These are phyloP conservation scores for Cicer cuneatum DNA, from an alignment of 306 rosid species.

Conservation along the genomic window DNA sequence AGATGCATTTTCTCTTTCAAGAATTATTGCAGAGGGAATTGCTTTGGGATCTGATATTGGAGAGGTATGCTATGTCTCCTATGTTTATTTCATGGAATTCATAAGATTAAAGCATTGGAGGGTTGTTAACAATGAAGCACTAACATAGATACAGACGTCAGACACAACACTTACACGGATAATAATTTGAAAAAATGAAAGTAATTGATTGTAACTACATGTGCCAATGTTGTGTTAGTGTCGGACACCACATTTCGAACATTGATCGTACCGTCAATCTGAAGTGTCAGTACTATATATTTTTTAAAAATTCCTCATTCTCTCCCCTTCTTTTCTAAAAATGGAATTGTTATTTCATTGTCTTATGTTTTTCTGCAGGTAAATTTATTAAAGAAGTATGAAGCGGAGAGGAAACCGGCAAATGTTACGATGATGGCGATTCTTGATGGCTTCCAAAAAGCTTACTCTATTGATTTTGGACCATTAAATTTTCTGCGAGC, in stretches of 20 bases:
- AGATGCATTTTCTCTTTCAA: constrained; percentile 79
- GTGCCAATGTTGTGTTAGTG: too few species aligned
- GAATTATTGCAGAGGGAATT: constrained; percentile 77
- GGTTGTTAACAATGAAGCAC: neutral
- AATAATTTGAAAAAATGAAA: too few species aligned
- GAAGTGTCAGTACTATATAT: too few species aligned
- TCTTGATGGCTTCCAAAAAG: constrained; percentile 87
- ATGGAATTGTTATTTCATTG: constrained; percentile 5
- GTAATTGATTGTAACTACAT: too few species aligned
- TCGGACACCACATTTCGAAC: too few species aligned
- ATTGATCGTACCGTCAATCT: too few species aligned
- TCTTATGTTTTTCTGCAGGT: constrained; percentile 56
- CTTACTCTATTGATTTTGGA: constrained; percentile 87
- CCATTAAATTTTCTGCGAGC: constrained; percentile 77
- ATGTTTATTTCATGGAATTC: neutral
- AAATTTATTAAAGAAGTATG: constrained; percentile 73
- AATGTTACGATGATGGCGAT: constrained; percentile 85
- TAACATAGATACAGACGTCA: too few species aligned
- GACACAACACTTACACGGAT: too few species aligned
- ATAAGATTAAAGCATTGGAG: neutral
- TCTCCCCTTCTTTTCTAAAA: neutral
- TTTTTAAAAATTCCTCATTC: neutral
- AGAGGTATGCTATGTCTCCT: constrained; percentile 61
- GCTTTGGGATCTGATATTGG: constrained; percentile 81
- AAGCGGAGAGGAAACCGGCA: constrained; percentile 73